Base-by-base conservation (phyloP, 2,329 filamentous ascomycete genomes). In the Fusarium armeniacum region DNA sequence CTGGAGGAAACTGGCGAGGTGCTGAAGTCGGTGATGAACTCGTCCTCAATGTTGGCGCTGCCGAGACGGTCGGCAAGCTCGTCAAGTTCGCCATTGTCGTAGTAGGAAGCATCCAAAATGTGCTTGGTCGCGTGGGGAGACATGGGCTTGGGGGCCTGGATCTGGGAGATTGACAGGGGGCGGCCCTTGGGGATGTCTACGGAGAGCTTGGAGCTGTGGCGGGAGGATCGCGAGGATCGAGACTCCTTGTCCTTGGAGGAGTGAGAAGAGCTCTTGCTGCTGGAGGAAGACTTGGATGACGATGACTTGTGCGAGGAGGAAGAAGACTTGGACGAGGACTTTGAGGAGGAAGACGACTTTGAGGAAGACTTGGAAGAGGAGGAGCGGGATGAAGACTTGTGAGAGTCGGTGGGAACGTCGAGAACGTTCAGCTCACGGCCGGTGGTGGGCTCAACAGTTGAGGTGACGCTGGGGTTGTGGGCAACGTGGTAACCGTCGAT, bases 401-500 rank as follows among this genome's bases (percentile, higher is more conserved):
- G 78, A 12, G 81, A 81, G 64, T 76, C 76, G 36, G 75, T 87
- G 80, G 94, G 92, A 67, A 97, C 93, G 81, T 98, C 94, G 81
- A 99, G 93, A 83, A 97, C 93, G 89, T 99, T 99, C 76, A 99
- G 88, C 83, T 94, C 93, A 81, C 96, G 95, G 84, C 94, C 93
- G 60, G 96, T 98, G 81, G 94, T 98, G 79, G 95, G 94, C 87
- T 99, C 96, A 73, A 92, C 91, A 78, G 93, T 97, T 79, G 91
- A 95, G 77, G 92, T 86, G 80, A 94, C 91, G 81, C 92, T 93
- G 74, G 95, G 94, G 84, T 98, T 96, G 87, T 98, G 95, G 67
- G 94, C 94, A 81, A 97, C 91, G 82, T 98, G 94, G 89, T 98
- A 98, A 76, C 96, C 96, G 81, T 99, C 96, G 82, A 98, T 96